These are phyloP conservation scores for Mikania micrantha DNA, from an alignment of 129 eudicot genomes.

Conservation along the genomic window DNA sequence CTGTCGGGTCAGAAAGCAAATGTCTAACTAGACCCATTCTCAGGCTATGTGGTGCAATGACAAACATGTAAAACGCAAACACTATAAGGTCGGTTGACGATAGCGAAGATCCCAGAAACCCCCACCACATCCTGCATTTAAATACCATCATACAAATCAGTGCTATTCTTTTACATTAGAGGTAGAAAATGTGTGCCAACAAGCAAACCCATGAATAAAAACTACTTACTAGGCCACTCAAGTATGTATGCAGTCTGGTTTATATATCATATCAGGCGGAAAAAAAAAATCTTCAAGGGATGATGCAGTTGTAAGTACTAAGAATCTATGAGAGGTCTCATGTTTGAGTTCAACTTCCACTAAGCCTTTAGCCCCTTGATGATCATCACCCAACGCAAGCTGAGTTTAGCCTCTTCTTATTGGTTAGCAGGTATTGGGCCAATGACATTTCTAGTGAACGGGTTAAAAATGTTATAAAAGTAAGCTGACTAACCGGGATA, in stretches of 20 bases:
- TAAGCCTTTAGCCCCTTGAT: too few species aligned
- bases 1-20: slow-evolving; percentile 89
- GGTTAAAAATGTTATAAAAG: background rate
- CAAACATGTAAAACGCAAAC: slow-evolving; percentile 89
- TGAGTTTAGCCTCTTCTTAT: background rate
- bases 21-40: slow-evolving; percentile 83
- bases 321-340: too few species aligned
- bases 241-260: background rate
- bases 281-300: too few species aligned
- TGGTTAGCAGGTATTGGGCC: background rate
- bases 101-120: slow-evolving; percentile 84
- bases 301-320: too few species aligned
- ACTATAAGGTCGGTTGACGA: slow-evolving; percentile 69
- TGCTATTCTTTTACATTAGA: background rate
- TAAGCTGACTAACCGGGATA: background rate
- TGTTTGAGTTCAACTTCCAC: too few species aligned
- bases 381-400: too few species aligned
- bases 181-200: background rate
- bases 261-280: background rate
- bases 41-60: slow-evolving; percentile 84
- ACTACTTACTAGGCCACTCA: background rate
- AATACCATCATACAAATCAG: slow-evolving; percentile 1
- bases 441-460: too few species aligned
- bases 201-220: background rate
- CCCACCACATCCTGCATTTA: slow-evolving; percentile 92